Conservation (phyloP, 495 filamentous ascomycete species). For the Penicillium goetzii region DNA sequence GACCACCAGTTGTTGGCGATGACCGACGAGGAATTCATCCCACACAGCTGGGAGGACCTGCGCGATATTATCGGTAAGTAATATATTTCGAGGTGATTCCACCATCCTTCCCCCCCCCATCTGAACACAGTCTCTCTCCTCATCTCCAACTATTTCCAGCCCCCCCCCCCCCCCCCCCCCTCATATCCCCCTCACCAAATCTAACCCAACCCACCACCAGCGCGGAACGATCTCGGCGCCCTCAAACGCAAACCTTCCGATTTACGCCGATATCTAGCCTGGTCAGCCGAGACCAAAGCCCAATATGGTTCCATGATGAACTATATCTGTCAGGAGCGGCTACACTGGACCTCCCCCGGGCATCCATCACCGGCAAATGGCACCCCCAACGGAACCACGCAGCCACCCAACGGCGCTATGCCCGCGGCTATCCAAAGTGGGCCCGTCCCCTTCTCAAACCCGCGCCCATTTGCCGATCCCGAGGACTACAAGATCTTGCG, state of each 20-base stretch:
- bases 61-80: conserved; percentile 66
- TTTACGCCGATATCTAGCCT: conserved; percentile 79
- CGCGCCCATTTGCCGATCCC: conserved; percentile 67
- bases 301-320: conserved; percentile 77
- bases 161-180: background rate
- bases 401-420: conserved; percentile 9
- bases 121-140: background rate
- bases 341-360: conserved; percentile 64
- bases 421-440: conserved; percentile 27
- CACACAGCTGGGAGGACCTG: conserved; percentile 72
- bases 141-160: background rate
- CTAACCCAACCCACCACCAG: conserved; percentile 39
- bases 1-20: conserved; percentile 68
- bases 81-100: background rate
- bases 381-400: conserved; percentile 16
- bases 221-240: conserved; percentile 70
- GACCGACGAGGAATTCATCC: conserved; percentile 69
- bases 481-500: conserved; percentile 75
- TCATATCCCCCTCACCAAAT: conserved; percentile 19
- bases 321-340: conserved; percentile 72
- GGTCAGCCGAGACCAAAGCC: conserved; percentile 69
- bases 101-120: conserved; percentile 13
- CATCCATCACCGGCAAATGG: conserved; percentile 14
- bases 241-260: conserved; percentile 84
- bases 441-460: conserved; percentile 41